Conservation (phyloP, 768 basidiomycete species). For the Tubosaeta sp. region DNA sequence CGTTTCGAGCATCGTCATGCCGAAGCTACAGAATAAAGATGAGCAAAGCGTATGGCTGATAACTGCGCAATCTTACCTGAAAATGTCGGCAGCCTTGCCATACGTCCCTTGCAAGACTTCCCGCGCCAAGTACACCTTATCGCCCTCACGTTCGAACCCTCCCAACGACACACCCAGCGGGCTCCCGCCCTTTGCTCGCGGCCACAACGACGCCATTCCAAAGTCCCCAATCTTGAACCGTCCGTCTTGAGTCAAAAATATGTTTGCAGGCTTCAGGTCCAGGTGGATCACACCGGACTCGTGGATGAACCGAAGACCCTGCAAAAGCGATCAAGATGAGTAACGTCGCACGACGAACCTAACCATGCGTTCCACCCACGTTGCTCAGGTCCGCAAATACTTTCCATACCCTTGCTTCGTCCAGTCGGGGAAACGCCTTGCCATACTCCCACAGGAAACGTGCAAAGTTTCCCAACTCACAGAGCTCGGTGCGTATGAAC, state of each 20-base stretch:
- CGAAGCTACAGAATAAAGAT: conserved; percentile 57
- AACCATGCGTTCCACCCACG: conserved; percentile 47
- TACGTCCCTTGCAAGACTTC: conserved; percentile 92
- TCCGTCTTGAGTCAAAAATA: conserved; percentile 84
- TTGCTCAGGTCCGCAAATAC: conserved; percentile 85
- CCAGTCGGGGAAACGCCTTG: conserved; percentile 73
- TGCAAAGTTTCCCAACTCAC: conserved; percentile 87
- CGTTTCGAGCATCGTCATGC: conserved; percentile 93
- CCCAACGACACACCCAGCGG: conserved; percentile 35
- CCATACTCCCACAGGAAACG: conserved; percentile 92
- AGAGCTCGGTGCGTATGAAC: conserved; percentile 93
- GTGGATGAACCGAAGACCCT: conserved; percentile 91
- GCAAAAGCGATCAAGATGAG: conserved; percentile 23
- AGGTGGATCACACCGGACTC: conserved; percentile 86
- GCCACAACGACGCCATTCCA: conserved; percentile 96
- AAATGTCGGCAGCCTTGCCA: conserved; percentile 92
- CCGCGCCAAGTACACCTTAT: conserved; percentile 94
- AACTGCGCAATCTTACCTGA: conserved; percentile 61
- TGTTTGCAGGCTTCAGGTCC: conserved; percentile 96
- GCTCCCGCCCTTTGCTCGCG: conserved; percentile 44
- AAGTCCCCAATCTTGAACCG: conserved; percentile 97
- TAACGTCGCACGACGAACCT: conserved; percentile 23
- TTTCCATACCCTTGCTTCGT: conserved; percentile 96
- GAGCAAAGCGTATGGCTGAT: background rate
- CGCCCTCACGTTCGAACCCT: conserved; percentile 92